Conservation (phyloP, 2,329 filamentous ascomycete genomes). For the Arthroderma uncinatum region DNA sequence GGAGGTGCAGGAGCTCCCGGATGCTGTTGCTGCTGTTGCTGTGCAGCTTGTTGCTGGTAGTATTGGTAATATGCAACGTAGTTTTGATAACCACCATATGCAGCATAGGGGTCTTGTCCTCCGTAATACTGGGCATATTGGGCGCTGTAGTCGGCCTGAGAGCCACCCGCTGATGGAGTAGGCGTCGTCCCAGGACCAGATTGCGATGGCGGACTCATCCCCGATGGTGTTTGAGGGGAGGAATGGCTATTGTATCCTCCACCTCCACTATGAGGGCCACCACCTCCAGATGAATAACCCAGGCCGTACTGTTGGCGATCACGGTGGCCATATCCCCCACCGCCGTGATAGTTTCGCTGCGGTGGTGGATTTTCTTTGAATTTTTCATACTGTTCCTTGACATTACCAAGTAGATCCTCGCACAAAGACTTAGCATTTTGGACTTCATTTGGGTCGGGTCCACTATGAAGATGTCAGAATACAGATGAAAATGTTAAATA, state of each 20-base stretch:
- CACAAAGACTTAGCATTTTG: conserved; percentile 79
- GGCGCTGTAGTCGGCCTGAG: conserved; percentile 57
- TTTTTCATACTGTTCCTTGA: conserved; percentile 78
- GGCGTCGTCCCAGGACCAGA: conserved; percentile 26
- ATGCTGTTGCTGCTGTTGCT: conserved; percentile 31
- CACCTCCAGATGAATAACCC: conserved; percentile 26
- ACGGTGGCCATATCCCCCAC: conserved; percentile 42
- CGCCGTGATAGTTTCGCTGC: conserved; percentile 45
- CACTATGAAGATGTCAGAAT: conserved; percentile 44
- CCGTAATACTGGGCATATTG: conserved; percentile 77
- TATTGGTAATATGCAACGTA: conserved; percentile 53
- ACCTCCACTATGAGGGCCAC: conserved; percentile 18
- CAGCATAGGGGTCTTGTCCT: conserved; percentile 69
- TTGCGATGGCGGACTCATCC: conserved; percentile 33
- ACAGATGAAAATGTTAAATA: neutral
- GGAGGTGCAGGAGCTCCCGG: conserved; percentile 35
- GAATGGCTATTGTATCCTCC: conserved; percentile 36
- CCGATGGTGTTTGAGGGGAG: conserved; percentile 33
- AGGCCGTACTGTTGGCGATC: conserved; percentile 37
- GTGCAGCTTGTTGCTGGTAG: conserved; percentile 59
- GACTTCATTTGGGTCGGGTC: conserved; percentile 77
- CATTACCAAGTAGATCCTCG: conserved; percentile 73
- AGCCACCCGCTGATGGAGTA: conserved; percentile 17
- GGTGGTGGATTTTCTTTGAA: conserved; percentile 72
- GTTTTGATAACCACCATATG: conserved; percentile 79